Conservation (phyloP, 192 early-diverging fungal species). For the Umbelopsis vinacea region DNA sequence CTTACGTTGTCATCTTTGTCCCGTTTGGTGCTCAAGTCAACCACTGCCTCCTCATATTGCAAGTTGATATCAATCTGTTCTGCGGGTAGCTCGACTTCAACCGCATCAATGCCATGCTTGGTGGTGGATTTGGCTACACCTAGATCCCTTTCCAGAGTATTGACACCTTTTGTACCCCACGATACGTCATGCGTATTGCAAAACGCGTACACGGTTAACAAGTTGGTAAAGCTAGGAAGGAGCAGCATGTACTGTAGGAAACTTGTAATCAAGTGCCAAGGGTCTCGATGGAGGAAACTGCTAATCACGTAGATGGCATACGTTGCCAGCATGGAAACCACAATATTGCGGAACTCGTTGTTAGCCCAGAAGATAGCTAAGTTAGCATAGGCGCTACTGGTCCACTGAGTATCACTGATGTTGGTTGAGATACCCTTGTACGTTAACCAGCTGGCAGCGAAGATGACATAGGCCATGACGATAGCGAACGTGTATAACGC, state of each 20-base stretch:
- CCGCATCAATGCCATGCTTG: conserved; percentile 70
- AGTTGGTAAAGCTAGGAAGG: conserved; percentile 78
- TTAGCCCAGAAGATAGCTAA: conserved; percentile 50
- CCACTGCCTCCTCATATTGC: conserved; percentile 77
- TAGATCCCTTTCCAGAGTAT: conserved; percentile 64
- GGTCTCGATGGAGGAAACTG: conserved; percentile 81
- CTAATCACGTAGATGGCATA: conserved; percentile 84
- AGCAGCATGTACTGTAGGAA: conserved; percentile 85
- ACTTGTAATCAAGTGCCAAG: conserved; percentile 90
- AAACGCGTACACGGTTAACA: conserved; percentile 92
- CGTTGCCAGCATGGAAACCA: conserved; percentile 79
- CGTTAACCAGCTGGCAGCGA: conserved; percentile 49
- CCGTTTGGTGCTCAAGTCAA: conserved; percentile 46
- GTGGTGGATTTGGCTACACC: conserved; percentile 72
- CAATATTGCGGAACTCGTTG: conserved; percentile 70
- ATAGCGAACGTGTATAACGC: conserved; percentile 52
- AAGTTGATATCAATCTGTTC: conserved; percentile 78
- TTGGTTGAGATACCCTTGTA: conserved; percentile 74
- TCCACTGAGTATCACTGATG: conserved; percentile 53
- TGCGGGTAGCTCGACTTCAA: conserved; percentile 72
- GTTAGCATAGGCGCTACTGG: conserved; percentile 41
- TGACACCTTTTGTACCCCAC: conserved; percentile 96
- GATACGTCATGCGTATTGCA: conserved; percentile 96
- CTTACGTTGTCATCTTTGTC: conserved; percentile 37
- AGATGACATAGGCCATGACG: conserved; percentile 62